A percentile compares a stretch with the other conserved stretches of the same genome.
These are phyloP conservation scores for Porcisia hertigi DNA, from an alignment of 208 protist species.

Conservation along the genomic window DNA sequence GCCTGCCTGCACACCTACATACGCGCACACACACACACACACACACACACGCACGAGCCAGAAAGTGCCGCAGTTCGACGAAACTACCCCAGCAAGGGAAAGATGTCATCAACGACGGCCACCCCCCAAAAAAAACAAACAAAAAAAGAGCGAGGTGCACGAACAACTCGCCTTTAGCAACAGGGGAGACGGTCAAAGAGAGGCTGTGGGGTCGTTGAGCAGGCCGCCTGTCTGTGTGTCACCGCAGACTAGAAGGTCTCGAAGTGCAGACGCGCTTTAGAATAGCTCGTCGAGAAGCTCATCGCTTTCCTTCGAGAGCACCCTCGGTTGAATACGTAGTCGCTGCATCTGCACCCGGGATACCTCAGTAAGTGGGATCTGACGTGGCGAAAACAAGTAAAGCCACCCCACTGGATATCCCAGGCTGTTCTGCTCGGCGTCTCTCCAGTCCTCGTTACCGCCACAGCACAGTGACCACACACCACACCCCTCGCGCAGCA, in stretches of 20 bases:
- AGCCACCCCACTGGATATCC: conserved; percentile 43
- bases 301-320: conserved; percentile 29
- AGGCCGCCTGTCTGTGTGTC: background rate
- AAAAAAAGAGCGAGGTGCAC: background rate
- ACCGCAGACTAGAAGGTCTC: too few species aligned
- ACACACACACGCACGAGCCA: background rate
- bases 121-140: too few species aligned
- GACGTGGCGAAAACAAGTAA: conserved; percentile 33
- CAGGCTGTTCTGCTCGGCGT: conserved; percentile 45
- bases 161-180: background rate
- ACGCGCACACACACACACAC: background rate
- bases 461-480: conserved; percentile 37
- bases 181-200: background rate
- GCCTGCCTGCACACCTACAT: too few species aligned
- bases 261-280: conserved; percentile 16
- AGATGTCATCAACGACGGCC: too few species aligned
- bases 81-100: background rate
- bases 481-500: conserved; percentile 10
- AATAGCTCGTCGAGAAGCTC: conserved; percentile 59
- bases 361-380: conserved; percentile 37
- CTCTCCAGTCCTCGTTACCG: conserved; percentile 44
- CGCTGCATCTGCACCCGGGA: conserved; percentile 35
- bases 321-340: conserved; percentile 26
- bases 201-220: background rate
- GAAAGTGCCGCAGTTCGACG: background rate